Percentiles rank a stretch among this genome's conserved stretches.
phyloP scores from a whole-genome alignment of 208 protist species.

The Crithidia mellificae region DNA sequence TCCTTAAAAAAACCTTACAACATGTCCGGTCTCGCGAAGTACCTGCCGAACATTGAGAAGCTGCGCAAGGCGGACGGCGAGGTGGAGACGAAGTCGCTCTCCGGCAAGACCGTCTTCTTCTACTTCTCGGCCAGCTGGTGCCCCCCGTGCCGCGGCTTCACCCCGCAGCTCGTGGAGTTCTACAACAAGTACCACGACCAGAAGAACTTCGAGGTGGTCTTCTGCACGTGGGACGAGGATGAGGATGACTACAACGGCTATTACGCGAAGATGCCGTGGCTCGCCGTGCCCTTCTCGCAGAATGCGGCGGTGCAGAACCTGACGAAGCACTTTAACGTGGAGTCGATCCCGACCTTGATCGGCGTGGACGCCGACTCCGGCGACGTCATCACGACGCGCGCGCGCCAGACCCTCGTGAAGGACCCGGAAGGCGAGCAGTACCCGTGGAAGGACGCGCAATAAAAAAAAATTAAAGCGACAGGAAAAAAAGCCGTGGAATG shows the following conservation, averaged over 20 bases:
- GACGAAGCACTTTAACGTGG: slow-evolving; percentile 52
- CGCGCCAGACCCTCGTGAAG: slow-evolving; percentile 47
- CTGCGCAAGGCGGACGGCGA: too few relatives aligned
- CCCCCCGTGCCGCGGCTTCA: slow-evolving; percentile 86
- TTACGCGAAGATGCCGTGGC: slow-evolving; percentile 74
- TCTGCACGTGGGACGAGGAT: slow-evolving; percentile 48
- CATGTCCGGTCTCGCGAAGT: too few relatives aligned
- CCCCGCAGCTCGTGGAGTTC: slow-evolving; percentile 66
- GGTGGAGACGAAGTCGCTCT: too few relatives aligned
- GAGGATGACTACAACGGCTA: slow-evolving; percentile 44
- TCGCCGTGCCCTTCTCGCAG: slow-evolving; percentile 67
- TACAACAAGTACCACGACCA: slow-evolving; percentile 45
- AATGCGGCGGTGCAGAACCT: slow-evolving; percentile 45
- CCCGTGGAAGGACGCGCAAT: slow-evolving; percentile 54
- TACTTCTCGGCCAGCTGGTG: slow-evolving; percentile 91
- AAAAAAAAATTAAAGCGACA: too few relatives aligned
- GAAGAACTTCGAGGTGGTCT: slow-evolving; percentile 69
- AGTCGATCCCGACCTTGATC: slow-evolving; percentile 82
- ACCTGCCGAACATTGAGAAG: too few relatives aligned
- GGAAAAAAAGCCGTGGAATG: too few relatives aligned
- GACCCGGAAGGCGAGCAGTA: slow-evolving; percentile 74
- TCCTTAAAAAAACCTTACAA: too few relatives aligned
- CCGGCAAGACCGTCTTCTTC: too few relatives aligned
- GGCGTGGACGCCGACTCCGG: slow-evolving; percentile 77
- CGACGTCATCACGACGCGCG: slow-evolving; percentile 63